phyloP scores from a whole-genome alignment of 2,329 filamentous ascomycete species.

The Exophiala alcalophila region DNA sequence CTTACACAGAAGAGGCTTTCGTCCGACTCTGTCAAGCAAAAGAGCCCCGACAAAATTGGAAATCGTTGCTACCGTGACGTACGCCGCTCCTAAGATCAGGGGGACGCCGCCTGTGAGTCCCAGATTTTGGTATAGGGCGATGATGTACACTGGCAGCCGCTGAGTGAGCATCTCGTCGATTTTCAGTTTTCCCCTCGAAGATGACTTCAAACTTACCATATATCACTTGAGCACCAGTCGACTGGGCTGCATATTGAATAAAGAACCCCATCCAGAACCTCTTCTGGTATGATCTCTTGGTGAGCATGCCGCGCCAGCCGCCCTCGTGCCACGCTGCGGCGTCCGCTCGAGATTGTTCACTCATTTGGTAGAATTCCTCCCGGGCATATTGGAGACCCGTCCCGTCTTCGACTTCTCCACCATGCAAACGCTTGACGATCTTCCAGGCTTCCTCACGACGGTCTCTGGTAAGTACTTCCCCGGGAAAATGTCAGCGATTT shows the following conservation, averaged over 20 bases:
- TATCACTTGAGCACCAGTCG: conserved; percentile 24
- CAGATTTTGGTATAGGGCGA: conserved; percentile 24
- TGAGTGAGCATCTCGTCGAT: conserved; percentile 8
- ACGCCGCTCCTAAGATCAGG: conserved; percentile 24
- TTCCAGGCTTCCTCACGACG: conserved; percentile 46
- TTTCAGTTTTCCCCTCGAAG: too few species aligned
- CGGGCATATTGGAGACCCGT: conserved; percentile 20
- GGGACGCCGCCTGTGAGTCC: conserved; percentile 21
- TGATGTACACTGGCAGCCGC: conserved; percentile 16
- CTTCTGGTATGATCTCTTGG: conserved; percentile 24
- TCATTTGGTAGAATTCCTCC: conserved; percentile 27
- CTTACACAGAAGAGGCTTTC: conserved; percentile 33
- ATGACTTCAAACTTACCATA: conserved; percentile 42
- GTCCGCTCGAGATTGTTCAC: conserved; percentile 24
- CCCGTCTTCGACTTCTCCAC: conserved; percentile 21
- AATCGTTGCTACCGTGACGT: conserved; percentile 25
- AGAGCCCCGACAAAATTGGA: conserved; percentile 24
- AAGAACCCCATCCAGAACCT: conserved; percentile 26
- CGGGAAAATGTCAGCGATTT: neutral
- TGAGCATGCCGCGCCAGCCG: conserved; percentile 23
- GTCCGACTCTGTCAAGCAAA: conserved; percentile 28
- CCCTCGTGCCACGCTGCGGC: conserved; percentile 15
- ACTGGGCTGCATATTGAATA: conserved; percentile 26
- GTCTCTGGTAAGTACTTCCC: conserved; percentile 41
- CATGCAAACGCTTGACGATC: conserved; percentile 43